These are phyloP conservation scores for Fusarium algeriense DNA, from an alignment of 2,329 filamentous ascomycete species.

Conservation along the genomic window DNA sequence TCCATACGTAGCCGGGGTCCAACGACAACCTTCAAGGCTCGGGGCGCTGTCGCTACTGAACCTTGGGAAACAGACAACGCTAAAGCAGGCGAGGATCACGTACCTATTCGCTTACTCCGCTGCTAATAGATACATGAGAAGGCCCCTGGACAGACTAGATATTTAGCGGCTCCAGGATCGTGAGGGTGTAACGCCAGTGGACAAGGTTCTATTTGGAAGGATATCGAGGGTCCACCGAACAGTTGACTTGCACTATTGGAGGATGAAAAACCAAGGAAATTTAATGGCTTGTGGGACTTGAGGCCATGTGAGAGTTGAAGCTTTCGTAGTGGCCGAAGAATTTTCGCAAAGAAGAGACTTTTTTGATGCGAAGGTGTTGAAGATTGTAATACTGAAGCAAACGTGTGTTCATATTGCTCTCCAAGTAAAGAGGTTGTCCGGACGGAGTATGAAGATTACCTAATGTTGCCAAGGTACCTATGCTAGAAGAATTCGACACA, in stretches of 20 bases:
- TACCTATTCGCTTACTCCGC: constrained; percentile 36
- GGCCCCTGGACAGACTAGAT: constrained; percentile 37
- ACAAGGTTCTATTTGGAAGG: constrained; percentile 39
- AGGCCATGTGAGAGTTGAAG: constrained; percentile 26
- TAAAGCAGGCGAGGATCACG: constrained; percentile 43
- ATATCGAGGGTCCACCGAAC: constrained; percentile 37
- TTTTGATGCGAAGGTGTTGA: neutral
- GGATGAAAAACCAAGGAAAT: constrained; percentile 42
- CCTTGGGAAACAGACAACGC: constrained; percentile 28
- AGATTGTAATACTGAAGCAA: neutral
- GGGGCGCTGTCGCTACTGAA: constrained; percentile 38
- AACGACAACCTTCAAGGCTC: constrained; percentile 34
- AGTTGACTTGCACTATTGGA: constrained; percentile 38
- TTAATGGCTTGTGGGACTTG: constrained; percentile 33
- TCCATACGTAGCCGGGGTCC: constrained; percentile 34
- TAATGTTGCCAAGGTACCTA: neutral
- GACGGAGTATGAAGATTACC: neutral
- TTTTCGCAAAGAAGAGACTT: neutral
- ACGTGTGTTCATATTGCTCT: neutral
- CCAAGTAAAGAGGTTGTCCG: neutral
- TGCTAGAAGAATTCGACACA: neutral
- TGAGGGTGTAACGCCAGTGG: constrained; percentile 48
- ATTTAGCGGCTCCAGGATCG: constrained; percentile 39
- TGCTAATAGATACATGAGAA: constrained; percentile 31
- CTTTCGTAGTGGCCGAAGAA: constrained; percentile 16